Evolutionary conservation across 2,329 filamentous ascomycete species (phyloP).

Genomic region (Trichophyton verrucosum): DNA sequence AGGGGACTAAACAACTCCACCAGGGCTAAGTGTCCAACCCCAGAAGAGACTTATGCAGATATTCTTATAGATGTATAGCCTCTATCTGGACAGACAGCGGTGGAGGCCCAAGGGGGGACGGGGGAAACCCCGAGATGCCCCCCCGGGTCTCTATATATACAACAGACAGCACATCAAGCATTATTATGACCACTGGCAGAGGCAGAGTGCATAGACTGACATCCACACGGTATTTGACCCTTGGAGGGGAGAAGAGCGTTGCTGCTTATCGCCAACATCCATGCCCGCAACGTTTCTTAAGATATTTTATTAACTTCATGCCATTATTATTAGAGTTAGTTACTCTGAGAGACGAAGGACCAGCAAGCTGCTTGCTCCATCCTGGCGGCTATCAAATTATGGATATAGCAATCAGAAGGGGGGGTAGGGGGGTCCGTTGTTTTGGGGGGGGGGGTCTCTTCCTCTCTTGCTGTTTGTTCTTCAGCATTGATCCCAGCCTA

Average conservation of each 20-base stretch:
- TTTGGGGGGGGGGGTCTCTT: too few relatives aligned
- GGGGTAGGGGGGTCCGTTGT: too few relatives aligned
- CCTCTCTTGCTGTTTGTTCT: background rate
- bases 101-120: background rate
- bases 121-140: slow-evolving; percentile 1
- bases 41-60: background rate
- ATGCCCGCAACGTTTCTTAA: slow-evolving; percentile 1
- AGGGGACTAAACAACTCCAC: background rate
- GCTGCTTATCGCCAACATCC: background rate
- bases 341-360: background rate
- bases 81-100: background rate
- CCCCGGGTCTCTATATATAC: background rate
- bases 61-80: background rate
- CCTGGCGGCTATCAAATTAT: background rate
- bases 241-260: background rate
- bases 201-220: too few relatives aligned
- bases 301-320: background rate
- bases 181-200: too few relatives aligned
- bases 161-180: background rate
- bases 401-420: background rate
- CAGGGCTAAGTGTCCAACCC: background rate
- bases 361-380: background rate
- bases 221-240: background rate
- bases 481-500: background rate
- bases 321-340: slow-evolving; percentile 1